Percentiles rank a stretch among this genome's conserved stretches.
Evolutionary conservation across 1,284 basidiomycete species (phyloP).

Genomic region (Ustilago vetiveriae): DNA sequence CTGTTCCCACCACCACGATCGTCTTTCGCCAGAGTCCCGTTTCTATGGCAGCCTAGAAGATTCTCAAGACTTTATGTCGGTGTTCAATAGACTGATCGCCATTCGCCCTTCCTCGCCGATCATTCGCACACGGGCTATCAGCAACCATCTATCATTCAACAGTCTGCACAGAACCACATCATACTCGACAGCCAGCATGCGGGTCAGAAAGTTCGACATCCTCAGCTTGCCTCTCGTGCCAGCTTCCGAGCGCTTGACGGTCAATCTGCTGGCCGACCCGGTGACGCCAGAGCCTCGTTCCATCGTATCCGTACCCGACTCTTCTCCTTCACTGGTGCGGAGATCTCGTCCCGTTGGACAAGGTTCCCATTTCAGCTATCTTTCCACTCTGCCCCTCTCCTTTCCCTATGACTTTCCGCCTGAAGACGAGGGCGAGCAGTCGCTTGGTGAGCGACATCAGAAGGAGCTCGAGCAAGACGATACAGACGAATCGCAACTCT

Average conservation of each 20-base stretch:
- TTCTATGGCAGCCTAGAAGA: not conserved
- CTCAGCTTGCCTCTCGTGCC: conserved; percentile 74
- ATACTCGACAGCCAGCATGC: conserved; percentile 11
- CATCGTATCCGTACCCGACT: conserved; percentile 69
- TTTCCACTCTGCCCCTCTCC: conserved; percentile 80
- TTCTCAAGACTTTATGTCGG: conserved; percentile 12
- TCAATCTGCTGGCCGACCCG: conserved; percentile 77
- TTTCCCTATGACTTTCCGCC: conserved; percentile 83
- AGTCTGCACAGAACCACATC: conserved; percentile 7
- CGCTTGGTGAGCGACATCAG: conserved; percentile 43
- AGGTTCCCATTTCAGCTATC: conserved; percentile 80
- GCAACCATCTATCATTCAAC: not conserved
- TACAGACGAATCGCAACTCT: conserved; percentile 24
- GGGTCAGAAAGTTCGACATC: conserved; percentile 31
- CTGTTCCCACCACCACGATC: no score
- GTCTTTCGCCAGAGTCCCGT: no score
- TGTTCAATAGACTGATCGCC: conserved; percentile 13
- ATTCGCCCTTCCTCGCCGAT: conserved; percentile 11
- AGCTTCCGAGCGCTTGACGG: conserved; percentile 73
- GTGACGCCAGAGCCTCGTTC: conserved; percentile 71
- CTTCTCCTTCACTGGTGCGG: conserved; percentile 71
- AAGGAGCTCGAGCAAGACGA: conserved; percentile 26
- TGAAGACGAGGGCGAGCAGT: conserved; percentile 39
- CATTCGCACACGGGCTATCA: not conserved
- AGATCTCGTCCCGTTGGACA: conserved; percentile 74